These are phyloP conservation scores for Tetragonia tetragonoides DNA, from an alignment of 148 eudicot genomes.

Conservation along the genomic window DNA sequence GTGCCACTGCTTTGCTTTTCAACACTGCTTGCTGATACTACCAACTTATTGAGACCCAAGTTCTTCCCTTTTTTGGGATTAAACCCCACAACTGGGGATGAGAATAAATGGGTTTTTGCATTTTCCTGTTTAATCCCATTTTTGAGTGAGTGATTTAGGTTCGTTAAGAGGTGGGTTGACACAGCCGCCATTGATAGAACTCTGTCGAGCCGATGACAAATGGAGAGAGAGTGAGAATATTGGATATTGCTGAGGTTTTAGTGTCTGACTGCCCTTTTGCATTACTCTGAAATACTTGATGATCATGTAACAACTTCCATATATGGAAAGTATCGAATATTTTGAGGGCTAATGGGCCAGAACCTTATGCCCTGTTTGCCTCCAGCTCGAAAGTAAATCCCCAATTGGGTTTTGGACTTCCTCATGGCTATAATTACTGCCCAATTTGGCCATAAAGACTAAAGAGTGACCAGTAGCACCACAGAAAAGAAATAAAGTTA, in stretches of 20 bases:
- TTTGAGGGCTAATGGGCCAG: too few relatives aligned
- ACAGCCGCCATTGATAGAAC: constrained; percentile 36
- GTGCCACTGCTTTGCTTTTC: constrained; percentile 21
- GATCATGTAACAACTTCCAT: too few relatives aligned
- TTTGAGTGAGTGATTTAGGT: constrained; percentile 1
- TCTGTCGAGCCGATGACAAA: not conserved
- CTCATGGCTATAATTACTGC: too few relatives aligned
- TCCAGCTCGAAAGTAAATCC: too few relatives aligned
- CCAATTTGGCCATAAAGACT: too few relatives aligned
- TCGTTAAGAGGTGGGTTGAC: constrained; percentile 23
- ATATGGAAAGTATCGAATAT: too few relatives aligned
- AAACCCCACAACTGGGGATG: constrained; percentile 18
- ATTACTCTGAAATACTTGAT: too few relatives aligned
- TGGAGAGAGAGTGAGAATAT: not conserved
- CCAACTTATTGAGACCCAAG: constrained; percentile 22
- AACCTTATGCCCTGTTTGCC: too few relatives aligned
- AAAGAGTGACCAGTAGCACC: too few relatives aligned
- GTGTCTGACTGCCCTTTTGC: too few relatives aligned
- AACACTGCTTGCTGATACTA: constrained; percentile 37
- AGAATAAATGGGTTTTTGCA: constrained; percentile 11
- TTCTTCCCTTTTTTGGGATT: constrained; percentile 14
- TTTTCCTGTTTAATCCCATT: constrained; percentile 2
- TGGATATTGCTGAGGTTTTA: not conserved
- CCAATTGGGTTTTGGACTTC: too few relatives aligned
- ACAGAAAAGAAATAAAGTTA: too few relatives aligned